These are phyloP conservation scores for Conticribra weissflogii DNA, from an alignment of 108 stramenopile genomes.

Conservation along the genomic window DNA sequence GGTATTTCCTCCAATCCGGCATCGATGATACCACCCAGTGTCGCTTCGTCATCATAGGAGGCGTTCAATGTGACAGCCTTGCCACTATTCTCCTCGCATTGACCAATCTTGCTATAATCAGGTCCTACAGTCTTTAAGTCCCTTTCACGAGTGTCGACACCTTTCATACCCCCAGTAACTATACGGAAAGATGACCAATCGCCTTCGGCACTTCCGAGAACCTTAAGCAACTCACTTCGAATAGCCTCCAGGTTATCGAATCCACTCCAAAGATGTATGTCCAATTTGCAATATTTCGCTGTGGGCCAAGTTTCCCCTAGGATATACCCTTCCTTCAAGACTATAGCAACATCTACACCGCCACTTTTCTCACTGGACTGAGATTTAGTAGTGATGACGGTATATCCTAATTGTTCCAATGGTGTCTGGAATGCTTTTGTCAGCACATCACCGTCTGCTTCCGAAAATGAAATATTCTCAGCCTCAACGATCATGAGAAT, in stretches of 20 bases:
- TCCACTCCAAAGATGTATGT: conserved; percentile 67
- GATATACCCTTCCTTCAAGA: conserved; percentile 75
- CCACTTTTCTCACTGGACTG: conserved; percentile 12
- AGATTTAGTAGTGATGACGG: conserved; percentile 26
- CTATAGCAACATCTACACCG: conserved; percentile 23
- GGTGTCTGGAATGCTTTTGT: conserved; percentile 21
- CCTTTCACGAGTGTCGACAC: conserved; percentile 59
- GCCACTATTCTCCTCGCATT: conserved; percentile 29
- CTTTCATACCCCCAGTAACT: conserved; percentile 78
- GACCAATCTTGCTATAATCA: conserved; percentile 34
- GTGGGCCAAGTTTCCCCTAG: conserved; percentile 57
- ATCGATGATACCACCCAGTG: conserved; percentile 32
- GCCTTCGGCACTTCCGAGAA: conserved; percentile 21
- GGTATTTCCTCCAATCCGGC: conserved; percentile 38
- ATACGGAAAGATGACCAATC: conserved; percentile 59
- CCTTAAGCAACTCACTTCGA: conserved; percentile 19
- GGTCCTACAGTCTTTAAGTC: conserved; percentile 75
- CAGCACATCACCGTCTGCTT: conserved; percentile 27
- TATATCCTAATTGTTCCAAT: conserved; percentile 49
- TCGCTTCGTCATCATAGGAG: conserved; percentile 31
- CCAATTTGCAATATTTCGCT: conserved; percentile 63
- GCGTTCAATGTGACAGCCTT: conserved; percentile 31
- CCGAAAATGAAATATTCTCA: conserved; percentile 52
- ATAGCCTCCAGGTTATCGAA: conserved; percentile 49
- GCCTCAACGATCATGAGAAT: conserved; percentile 68